Base-by-base conservation (phyloP, 306 rosid genomes). In the Trifolium dubium region DNA sequence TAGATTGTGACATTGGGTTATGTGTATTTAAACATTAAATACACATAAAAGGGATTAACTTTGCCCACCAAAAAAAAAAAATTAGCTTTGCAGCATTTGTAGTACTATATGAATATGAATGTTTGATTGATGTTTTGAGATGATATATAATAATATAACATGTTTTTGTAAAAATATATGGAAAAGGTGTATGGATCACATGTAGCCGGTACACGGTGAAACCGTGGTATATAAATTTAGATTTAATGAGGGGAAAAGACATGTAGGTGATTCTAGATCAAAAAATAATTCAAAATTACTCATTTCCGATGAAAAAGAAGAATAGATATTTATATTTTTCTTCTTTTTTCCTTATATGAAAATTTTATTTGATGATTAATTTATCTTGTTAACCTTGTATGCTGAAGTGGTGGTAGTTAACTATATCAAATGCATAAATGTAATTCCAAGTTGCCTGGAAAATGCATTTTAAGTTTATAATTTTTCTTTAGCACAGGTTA, bases 1-100 rank as follows among this genome's bases (percentile, higher is more conserved):
- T 84, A 2, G 98, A 90, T 59, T 81, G 90, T 81, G 98, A 88
- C 75, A 64, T 89, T 80, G 98, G 98, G 70, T 88, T 93, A 75
- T 93, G 98, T 90, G 75, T 91, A 79, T 93, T 93, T 80, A 94
- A 91, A 71, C 89, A 74, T 32, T 74, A 34, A 7, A 35, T 37
- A 73, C 65, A 51, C 77, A 67, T 63, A 63, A n/a, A 49, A n/a
- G 50, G 32, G 69, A 10, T 17, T 39, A 5, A 23, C 23, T 23
- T 23, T 23, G 23, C 23, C 23, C 23, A 23, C 23, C 23, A 23
- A 23, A 23, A 23, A 23, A 23, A 23, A 23, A 23, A 23, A 1
- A 11, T 37, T 6, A 37, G 8, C 43, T 72, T 15, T 77, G 35
- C 23, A 43, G 68, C 58, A 65, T 19, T 58, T 73, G 41, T 37